phyloP scores from a whole-genome alignment of 2,329 filamentous ascomycete genomes.

The Aureobasidium zeae region DNA sequence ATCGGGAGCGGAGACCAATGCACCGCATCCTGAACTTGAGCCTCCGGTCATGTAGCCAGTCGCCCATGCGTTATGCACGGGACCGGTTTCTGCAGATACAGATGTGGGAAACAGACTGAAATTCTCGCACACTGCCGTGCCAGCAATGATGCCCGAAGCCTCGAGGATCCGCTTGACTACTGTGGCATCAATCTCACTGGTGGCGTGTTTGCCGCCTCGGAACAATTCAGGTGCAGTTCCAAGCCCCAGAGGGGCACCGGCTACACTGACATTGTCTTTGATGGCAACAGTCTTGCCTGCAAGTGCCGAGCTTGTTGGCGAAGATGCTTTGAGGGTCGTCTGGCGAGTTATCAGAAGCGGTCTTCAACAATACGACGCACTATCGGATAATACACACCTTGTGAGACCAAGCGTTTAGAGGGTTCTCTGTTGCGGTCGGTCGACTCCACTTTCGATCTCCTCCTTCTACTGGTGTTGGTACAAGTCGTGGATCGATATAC shows the following conservation, averaged over 20 bases:
- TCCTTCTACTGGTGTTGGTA: constrained; percentile 23
- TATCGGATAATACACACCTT: constrained; percentile 18
- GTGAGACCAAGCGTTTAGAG: constrained; percentile 38
- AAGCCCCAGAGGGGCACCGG: constrained; percentile 36
- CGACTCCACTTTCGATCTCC: constrained; percentile 21
- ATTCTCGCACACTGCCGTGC: constrained; percentile 42
- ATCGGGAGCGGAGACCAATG: constrained; percentile 27
- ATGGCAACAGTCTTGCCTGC: constrained; percentile 31
- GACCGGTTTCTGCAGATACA: constrained; percentile 37
- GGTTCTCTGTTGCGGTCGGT: constrained; percentile 29
- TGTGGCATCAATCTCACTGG: constrained; percentile 36
- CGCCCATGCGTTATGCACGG: constrained; percentile 35
- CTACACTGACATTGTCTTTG: constrained; percentile 43
- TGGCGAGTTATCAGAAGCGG: not conserved
- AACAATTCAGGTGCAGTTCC: constrained; percentile 34
- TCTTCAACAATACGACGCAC: too few species aligned
- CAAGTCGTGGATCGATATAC: constrained; percentile 30
- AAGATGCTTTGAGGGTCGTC: constrained; percentile 25
- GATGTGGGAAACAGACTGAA: constrained; percentile 36
- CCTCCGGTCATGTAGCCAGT: constrained; percentile 31
- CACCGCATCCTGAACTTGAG: constrained; percentile 28
- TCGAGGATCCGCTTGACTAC: constrained; percentile 37
- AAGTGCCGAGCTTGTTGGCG: constrained; percentile 22
- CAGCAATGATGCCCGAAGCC: constrained; percentile 35
- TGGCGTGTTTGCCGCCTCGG: constrained; percentile 30